These are phyloP conservation scores for Hypoxylon sp. DNA, from an alignment of 2,329 filamentous ascomycete genomes.

Conservation along the genomic window DNA sequence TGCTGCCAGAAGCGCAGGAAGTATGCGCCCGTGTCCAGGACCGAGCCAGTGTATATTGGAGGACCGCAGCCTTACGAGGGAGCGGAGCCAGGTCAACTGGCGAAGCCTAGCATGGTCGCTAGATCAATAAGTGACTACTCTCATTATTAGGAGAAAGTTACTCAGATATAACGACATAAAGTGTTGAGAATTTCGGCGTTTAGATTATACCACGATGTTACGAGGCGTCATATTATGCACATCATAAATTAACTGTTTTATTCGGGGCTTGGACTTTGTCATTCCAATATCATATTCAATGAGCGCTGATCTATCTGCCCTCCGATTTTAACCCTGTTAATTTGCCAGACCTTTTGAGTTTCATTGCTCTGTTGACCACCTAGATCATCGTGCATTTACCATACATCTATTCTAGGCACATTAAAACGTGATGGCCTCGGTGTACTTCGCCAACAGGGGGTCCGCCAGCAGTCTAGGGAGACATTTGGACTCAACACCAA, in stretches of 20 bases:
- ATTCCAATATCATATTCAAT: not conserved
- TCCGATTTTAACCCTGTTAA: not conserved
- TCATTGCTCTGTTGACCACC: not conserved
- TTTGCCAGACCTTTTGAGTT: not conserved
- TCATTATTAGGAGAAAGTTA: not conserved
- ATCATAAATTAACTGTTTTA: not conserved
- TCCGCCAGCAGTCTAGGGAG: conserved; percentile 48
- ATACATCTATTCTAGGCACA: not conserved
- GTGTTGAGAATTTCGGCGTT: not conserved
- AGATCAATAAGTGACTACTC: not conserved
- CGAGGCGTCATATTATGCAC: not conserved
- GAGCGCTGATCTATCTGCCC: not conserved
- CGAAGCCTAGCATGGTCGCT: conserved; percentile 9
- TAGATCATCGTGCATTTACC: not conserved
- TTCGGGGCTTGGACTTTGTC: not conserved
- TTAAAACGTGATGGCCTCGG: conserved; percentile 36
- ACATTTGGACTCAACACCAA: conserved; percentile 50
- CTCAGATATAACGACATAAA: too few relatives aligned
- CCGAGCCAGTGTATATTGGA: conserved; percentile 27
- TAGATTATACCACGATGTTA: conserved; percentile 2
- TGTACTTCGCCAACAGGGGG: conserved; percentile 49
- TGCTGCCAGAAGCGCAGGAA: conserved; percentile 34
- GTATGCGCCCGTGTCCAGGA: conserved; percentile 32
- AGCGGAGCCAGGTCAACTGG: not conserved
- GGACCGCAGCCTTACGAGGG: conserved; percentile 29